Evolutionary conservation across 208 protist species (phyloP).

Genomic region (Willaertia magna): DNA sequence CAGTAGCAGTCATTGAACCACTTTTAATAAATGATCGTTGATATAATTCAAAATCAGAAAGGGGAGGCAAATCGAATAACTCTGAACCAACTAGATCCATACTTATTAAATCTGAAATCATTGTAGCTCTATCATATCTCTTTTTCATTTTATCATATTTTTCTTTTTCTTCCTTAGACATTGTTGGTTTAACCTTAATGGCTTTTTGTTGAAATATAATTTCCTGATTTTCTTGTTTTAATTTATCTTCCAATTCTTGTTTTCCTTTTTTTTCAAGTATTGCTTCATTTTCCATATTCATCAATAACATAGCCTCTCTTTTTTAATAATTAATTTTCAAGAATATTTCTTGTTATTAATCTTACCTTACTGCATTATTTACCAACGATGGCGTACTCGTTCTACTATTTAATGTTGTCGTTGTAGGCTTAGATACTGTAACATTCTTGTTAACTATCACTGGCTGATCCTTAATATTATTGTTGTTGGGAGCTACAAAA

Average conservation of each 20-base stretch:
- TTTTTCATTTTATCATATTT: background rate
- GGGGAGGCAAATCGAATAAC: background rate
- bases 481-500: background rate
- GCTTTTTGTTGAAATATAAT: no score
- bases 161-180: background rate
- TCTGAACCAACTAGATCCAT: background rate
- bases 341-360: no score
- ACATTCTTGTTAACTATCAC: background rate
- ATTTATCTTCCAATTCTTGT: no score
- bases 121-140: background rate
- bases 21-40: background rate
- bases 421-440: background rate
- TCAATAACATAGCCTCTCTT: no score
- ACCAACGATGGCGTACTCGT: no score
- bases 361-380: no score
- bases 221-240: no score
- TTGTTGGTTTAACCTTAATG: background rate
- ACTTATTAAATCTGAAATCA: background rate
- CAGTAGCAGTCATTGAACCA: background rate
- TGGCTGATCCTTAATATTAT: no score
- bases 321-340: no score
- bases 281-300: no score
- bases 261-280: no score
- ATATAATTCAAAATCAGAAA: background rate
- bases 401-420: no score